These are phyloP conservation scores for Cytospora leucostoma DNA, from an alignment of 2,329 filamentous ascomycete genomes.

Conservation along the genomic window DNA sequence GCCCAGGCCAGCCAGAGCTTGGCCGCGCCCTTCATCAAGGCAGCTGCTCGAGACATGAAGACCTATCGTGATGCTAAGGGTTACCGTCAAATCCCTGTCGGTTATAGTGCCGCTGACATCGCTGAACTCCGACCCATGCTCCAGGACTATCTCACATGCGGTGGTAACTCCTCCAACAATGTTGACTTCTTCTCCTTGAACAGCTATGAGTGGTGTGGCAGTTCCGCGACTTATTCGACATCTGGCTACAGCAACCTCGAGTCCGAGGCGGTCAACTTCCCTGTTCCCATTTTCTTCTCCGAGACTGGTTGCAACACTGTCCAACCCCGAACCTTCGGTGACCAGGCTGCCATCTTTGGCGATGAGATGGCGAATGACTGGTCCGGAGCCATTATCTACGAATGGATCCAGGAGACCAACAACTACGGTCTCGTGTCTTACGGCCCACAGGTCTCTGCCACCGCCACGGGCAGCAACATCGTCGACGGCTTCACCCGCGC, in stretches of 20 bases:
- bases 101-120: constrained; percentile 87
- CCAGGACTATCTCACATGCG: constrained; percentile 76
- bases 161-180: constrained; percentile 65
- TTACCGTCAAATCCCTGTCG: constrained; percentile 80
- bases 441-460: constrained; percentile 57
- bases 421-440: constrained; percentile 81
- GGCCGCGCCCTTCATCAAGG: constrained; percentile 81
- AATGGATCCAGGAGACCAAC: constrained; percentile 86
- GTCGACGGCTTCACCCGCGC: constrained; percentile 68
- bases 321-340: constrained; percentile 63
- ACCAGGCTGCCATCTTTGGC: constrained; percentile 78
- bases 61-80: constrained; percentile 73
- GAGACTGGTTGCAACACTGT: constrained; percentile 81
- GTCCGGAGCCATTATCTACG: constrained; percentile 83
- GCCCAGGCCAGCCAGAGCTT: constrained; percentile 58
- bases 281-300: constrained; percentile 86
- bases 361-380: constrained; percentile 67
- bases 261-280: constrained; percentile 66
- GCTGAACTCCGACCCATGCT: constrained; percentile 64
- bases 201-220: constrained; percentile 78
- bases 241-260: constrained; percentile 73
- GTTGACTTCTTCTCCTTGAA: constrained; percentile 87
- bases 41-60: constrained; percentile 80
- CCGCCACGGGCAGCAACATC: constrained; percentile 55
- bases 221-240: constrained; percentile 52